Percentiles rank a stretch among this genome's conserved stretches.
Evolutionary conservation across 441 rosid genomes (phyloP).

Genomic region (Pelargonium citronellum): DNA sequence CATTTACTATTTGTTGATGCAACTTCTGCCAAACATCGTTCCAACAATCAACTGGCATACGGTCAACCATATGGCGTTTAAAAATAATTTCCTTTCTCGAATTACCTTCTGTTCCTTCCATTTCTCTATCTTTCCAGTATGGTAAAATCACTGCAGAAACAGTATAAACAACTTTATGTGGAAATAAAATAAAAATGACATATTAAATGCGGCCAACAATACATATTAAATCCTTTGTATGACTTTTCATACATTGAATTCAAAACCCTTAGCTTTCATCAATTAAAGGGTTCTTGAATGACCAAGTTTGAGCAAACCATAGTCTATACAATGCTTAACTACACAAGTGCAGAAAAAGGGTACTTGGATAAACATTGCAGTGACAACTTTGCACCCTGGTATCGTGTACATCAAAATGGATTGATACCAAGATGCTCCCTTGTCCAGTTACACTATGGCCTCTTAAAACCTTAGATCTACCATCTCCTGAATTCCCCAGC

Average conservation of each 20-base stretch:
- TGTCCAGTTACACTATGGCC: background rate
- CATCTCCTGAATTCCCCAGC: background rate
- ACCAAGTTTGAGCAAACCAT: background rate
- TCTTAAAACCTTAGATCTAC: background rate
- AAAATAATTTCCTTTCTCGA: conserved; percentile 55
- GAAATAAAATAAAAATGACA: background rate
- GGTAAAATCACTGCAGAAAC: conserved; percentile 72
- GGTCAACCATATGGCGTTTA: conserved; percentile 79
- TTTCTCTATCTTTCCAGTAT: conserved; percentile 58
- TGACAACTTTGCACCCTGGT: background rate
- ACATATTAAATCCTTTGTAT: background rate
- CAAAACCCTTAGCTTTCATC: background rate
- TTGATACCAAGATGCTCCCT: background rate
- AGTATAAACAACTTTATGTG: conserved; percentile 6
- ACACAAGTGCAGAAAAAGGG: background rate
- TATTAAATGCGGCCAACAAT: no score
- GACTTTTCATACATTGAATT: background rate
- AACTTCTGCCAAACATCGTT: conserved; percentile 90
- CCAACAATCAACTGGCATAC: conserved; percentile 96
- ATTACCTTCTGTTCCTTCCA: conserved; percentile 33
- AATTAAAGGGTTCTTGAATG: background rate
- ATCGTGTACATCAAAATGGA: no score
- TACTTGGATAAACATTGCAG: background rate
- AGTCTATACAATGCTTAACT: background rate
- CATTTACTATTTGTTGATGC: conserved; percentile 81